phyloP scores from a whole-genome alignment of 2,329 filamentous ascomycete genomes.

The Passalora sequoiae region DNA sequence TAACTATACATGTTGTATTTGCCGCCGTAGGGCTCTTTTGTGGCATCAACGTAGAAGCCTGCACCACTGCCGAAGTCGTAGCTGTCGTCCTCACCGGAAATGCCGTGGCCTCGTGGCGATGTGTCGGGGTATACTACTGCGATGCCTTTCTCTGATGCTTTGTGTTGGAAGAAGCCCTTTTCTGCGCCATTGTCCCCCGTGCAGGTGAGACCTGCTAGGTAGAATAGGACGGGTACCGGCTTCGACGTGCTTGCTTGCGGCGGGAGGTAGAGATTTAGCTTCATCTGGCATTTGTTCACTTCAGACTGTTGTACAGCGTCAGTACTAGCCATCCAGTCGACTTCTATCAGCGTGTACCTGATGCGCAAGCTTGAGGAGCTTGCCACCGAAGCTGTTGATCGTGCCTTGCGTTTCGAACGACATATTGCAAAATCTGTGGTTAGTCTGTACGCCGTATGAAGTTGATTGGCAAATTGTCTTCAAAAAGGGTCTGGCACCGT shows the following conservation, averaged over 20 bases:
- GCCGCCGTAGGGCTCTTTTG: conserved; percentile 63
- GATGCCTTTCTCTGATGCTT: conserved; percentile 72
- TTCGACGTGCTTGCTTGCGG: conserved; percentile 57
- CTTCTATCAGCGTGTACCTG: conserved; percentile 21
- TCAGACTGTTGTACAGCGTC: conserved; percentile 49
- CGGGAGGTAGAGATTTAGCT: conserved; percentile 86
- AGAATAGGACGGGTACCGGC: conserved; percentile 81
- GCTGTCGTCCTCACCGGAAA: conserved; percentile 76
- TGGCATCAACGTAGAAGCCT: conserved; percentile 91
- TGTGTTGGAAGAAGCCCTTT: conserved; percentile 85
- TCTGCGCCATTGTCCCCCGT: conserved; percentile 75
- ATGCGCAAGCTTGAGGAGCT: conserved; percentile 91
- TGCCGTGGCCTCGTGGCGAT: conserved; percentile 73
- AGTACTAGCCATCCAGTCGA: neutral
- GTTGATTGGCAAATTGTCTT: neutral
- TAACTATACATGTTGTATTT: conserved; percentile 96
- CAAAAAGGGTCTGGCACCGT: neutral
- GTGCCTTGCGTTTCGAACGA: conserved; percentile 82
- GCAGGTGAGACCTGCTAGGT: conserved; percentile 90
- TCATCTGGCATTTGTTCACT: conserved; percentile 81
- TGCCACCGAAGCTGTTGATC: conserved; percentile 88
- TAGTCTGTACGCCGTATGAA: neutral
- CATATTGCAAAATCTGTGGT: conserved; percentile 48
- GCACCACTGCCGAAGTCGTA: conserved; percentile 92
- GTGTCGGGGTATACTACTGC: conserved; percentile 96